A percentile compares a stretch with the other conserved stretches of the same genome.
These are phyloP conservation scores for Suillus hirtellus DNA, from an alignment of 768 basidiomycete genomes.

Conservation along the genomic window DNA sequence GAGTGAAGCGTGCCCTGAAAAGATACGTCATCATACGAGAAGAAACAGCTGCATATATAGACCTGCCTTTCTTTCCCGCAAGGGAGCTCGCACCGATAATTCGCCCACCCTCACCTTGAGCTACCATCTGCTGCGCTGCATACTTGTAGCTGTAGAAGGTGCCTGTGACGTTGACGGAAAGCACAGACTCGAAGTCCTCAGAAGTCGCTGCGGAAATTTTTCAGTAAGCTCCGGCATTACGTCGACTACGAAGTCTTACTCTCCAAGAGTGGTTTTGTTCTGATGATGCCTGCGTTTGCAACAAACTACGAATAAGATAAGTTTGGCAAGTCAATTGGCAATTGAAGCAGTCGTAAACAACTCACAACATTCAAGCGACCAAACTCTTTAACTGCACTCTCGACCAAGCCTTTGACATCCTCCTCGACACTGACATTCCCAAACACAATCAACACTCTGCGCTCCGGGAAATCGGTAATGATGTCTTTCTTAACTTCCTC, in stretches of 20 bases:
- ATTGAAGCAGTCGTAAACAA: not conserved
- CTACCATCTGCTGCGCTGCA: conserved; percentile 45
- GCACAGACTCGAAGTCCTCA: conserved; percentile 33
- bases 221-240: too few relatives aligned
- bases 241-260: conserved; percentile 15
- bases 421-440: conserved; percentile 32
- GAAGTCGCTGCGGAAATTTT: conserved; percentile 27
- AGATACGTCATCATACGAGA: not conserved
- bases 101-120: conserved; percentile 42
- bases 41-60: not conserved
- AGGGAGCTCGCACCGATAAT: conserved; percentile 43
- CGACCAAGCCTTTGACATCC: conserved; percentile 33
- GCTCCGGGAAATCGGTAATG: conserved; percentile 8
- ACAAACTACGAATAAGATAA: conserved; percentile 14
- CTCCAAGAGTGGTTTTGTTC: conserved; percentile 14
- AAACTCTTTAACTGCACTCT: conserved; percentile 23
- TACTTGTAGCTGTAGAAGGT: conserved; percentile 43
- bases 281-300: conserved; percentile 25
- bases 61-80: conserved; percentile 33
- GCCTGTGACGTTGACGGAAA: conserved; percentile 42
- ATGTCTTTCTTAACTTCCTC: conserved; percentile 21
- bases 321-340: not conserved
- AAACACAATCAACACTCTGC: conserved; percentile 13
- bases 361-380: conserved; percentile 38
- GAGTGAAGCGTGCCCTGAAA: conserved; percentile 30